Conservation (phyloP, 176 grass and related monocot genomes). For the Leersia perrieri region DNA sequence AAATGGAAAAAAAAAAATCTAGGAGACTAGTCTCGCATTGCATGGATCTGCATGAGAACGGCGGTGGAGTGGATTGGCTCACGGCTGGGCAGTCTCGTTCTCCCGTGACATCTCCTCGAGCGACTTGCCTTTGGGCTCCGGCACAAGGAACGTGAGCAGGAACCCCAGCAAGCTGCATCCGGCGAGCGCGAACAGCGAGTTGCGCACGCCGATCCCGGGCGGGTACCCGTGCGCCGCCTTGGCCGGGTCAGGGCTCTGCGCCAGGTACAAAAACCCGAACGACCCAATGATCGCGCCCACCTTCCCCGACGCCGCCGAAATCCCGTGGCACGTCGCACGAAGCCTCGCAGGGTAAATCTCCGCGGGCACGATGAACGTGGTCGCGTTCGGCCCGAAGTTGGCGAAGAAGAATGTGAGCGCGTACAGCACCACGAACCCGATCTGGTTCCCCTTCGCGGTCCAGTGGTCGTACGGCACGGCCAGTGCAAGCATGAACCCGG, state of each 20-base stretch:
- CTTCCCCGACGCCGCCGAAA: slow-evolving; percentile 39
- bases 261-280: slow-evolving; percentile 22
- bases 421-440: slow-evolving; percentile 38
- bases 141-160: slow-evolving; percentile 42
- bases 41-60: neutral
- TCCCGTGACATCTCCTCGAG: slow-evolving; percentile 47
- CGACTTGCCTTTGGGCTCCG: slow-evolving; percentile 53
- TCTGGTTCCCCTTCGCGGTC: slow-evolving; percentile 24
- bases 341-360: slow-evolving; percentile 44
- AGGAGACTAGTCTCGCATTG: neutral
- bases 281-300: slow-evolving; percentile 17
- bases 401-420: slow-evolving; percentile 82
- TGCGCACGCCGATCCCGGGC: slow-evolving; percentile 40
- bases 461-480: slow-evolving; percentile 40
- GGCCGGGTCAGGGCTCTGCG: slow-evolving; percentile 23
- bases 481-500: slow-evolving; percentile 34
- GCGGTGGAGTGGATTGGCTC: neutral
- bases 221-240: slow-evolving; percentile 25
- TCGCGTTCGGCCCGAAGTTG: slow-evolving; percentile 75
- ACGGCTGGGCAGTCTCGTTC: neutral
- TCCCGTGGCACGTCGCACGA: slow-evolving; percentile 40
- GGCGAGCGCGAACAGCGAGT: slow-evolving; percentile 45
- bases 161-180: slow-evolving; percentile 32
- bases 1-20: neutral
- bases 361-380: slow-evolving; percentile 54